Evolutionary conservation across 495 filamentous ascomycete genomes (phyloP).

Genomic region (Geopyxis carbonaria): DNA sequence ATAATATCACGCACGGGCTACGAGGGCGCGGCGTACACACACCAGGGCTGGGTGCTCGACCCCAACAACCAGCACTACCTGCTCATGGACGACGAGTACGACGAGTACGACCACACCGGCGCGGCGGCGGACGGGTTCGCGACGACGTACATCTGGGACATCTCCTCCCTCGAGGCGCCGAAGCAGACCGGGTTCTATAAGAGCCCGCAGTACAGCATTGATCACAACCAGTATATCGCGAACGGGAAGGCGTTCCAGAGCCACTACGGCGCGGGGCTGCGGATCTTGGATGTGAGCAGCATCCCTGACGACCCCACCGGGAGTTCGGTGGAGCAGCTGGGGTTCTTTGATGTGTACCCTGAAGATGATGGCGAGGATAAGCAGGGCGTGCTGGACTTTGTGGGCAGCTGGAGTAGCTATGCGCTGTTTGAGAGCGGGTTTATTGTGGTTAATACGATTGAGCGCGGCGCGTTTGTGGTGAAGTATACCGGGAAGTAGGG

Average conservation of each 20-base stretch:
- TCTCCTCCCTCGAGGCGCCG: conserved; percentile 33
- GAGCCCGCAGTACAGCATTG: conserved; percentile 33
- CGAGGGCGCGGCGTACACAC: conserved; percentile 40
- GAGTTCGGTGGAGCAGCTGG: conserved; percentile 34
- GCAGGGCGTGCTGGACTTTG: conserved; percentile 37
- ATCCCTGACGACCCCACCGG: conserved; percentile 40
- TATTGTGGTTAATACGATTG: conserved; percentile 43
- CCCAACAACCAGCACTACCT: conserved; percentile 36
- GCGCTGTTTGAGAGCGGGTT: conserved; percentile 40
- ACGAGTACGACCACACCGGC: conserved; percentile 35
- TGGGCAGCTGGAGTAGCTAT: conserved; percentile 41
- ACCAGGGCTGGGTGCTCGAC: conserved; percentile 45
- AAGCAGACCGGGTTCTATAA: conserved; percentile 42
- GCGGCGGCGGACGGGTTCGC: conserved; percentile 32
- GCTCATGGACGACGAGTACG: conserved; percentile 44
- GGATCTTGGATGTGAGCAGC: conserved; percentile 39
- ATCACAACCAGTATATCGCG: conserved; percentile 47
- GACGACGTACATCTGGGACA: conserved; percentile 43
- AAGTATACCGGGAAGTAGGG: no score
- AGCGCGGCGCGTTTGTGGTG: conserved; percentile 31
- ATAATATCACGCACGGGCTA: conserved; percentile 41
- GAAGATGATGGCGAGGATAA: conserved; percentile 36
- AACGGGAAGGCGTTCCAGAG: conserved; percentile 38
- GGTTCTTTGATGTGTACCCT: conserved; percentile 44
- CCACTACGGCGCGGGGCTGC: conserved; percentile 43